Evolutionary conservation across 768 basidiomycete species (phyloP).

Genomic region (Xerocomellus intermedius): DNA sequence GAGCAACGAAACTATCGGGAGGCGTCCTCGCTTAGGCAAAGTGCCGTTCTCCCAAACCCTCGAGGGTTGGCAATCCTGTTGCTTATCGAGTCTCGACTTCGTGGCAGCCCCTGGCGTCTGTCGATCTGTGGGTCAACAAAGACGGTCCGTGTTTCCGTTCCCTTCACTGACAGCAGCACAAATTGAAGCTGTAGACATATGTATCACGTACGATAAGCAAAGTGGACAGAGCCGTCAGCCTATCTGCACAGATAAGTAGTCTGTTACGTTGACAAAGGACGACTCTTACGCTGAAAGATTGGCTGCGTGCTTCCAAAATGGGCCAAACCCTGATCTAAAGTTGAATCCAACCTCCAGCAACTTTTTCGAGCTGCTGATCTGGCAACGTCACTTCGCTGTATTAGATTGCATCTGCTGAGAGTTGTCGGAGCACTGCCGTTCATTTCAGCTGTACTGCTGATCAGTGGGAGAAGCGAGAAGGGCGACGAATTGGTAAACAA

Average conservation of each 20-base stretch:
- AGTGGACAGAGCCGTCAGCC: not conserved
- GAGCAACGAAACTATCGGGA: not conserved
- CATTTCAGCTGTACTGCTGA: too few relatives aligned
- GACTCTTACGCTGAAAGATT: too few relatives aligned
- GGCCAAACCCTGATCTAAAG: too few relatives aligned
- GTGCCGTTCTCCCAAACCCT: not conserved
- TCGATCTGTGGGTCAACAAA: not conserved
- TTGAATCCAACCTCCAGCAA: not conserved
- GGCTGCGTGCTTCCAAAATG: too few relatives aligned
- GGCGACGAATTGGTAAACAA: not conserved
- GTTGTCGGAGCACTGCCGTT: too few relatives aligned
- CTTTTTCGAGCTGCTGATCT: not conserved
- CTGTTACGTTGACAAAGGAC: too few relatives aligned
- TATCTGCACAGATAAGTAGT: too few relatives aligned
- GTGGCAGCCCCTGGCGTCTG: not conserved
- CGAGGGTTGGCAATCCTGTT: not conserved
- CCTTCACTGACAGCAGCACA: not conserved
- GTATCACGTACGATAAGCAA: not conserved
- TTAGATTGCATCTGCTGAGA: conserved; percentile 6
- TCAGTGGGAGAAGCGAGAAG: not conserved
- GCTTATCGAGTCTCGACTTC: not conserved
- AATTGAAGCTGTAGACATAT: not conserved
- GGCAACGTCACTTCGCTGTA: not conserved
- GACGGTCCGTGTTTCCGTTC: not conserved
- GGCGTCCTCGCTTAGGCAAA: not conserved